Percentiles rank a stretch among this genome's conserved stretches.
phyloP scores from a whole-genome alignment of 129 eudicot genomes.

The Rutidosis leptorrhynchoides region DNA sequence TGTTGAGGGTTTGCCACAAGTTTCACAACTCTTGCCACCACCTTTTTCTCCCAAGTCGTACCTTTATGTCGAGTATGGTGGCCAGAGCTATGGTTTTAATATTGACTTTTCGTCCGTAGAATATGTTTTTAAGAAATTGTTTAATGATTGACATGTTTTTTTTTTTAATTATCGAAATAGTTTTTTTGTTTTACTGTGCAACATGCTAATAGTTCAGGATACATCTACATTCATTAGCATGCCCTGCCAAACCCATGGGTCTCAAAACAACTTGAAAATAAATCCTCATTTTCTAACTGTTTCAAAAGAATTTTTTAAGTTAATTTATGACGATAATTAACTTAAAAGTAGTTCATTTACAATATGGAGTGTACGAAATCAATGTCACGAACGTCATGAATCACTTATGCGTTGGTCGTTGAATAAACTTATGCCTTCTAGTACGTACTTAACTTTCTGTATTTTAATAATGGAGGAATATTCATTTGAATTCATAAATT shows the following conservation, averaged over 20 bases:
- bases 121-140: slow-evolving; percentile 50
- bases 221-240: too few relatives aligned
- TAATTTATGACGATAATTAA: not conserved
- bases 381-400: too few relatives aligned
- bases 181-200: not conserved
- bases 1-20: slow-evolving; percentile 41
- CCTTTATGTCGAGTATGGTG: slow-evolving; percentile 70
- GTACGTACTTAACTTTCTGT: too few relatives aligned
- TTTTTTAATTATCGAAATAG: not conserved
- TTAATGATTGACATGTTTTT: not conserved
- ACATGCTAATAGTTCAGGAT: too few relatives aligned
- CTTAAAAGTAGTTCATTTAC: not conserved
- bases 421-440: too few relatives aligned
- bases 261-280: too few relatives aligned
- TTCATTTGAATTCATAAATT: too few relatives aligned
- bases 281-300: not conserved
- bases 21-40: slow-evolving; percentile 49
- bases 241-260: too few relatives aligned
- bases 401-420: not conserved
- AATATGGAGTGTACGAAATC: not conserved
- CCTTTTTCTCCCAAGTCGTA: slow-evolving; percentile 50
- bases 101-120: slow-evolving; percentile 69
- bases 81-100: slow-evolving; percentile 85
- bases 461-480: too few relatives aligned
- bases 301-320: too few relatives aligned